Conservation (phyloP, 2,329 filamentous ascomycete genomes). For the Calonectria honghensis region DNA sequence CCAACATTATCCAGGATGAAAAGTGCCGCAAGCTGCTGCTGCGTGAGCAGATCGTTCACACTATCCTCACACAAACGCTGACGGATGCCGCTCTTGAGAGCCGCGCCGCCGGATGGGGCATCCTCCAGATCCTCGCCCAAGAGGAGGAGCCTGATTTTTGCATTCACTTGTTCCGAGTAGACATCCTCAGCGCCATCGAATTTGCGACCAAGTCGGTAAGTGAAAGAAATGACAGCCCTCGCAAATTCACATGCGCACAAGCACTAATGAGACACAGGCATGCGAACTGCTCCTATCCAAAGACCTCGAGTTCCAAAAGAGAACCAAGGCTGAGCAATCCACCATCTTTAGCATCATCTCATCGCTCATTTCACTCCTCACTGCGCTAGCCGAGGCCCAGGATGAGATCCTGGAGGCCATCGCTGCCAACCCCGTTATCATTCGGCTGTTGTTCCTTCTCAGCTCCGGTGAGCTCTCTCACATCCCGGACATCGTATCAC, state of each 20-base stretch:
- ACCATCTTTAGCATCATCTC: constrained; percentile 73
- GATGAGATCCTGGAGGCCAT: constrained; percentile 77
- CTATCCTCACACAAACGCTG: constrained; percentile 78
- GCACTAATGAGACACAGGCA: constrained; percentile 59
- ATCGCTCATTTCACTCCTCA: constrained; percentile 72
- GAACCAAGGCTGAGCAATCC: constrained; percentile 71
- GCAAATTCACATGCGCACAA: neutral
- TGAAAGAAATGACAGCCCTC: constrained; percentile 24
- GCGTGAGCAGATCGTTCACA: constrained; percentile 79
- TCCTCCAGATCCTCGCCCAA: constrained; percentile 76
- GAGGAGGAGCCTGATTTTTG: constrained; percentile 81
- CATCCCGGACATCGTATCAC: constrained; percentile 63
- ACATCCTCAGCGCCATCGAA: constrained; percentile 76
- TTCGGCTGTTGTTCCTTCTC: constrained; percentile 73
- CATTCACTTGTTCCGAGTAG: constrained; percentile 77
- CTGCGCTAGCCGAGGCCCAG: constrained; percentile 74
- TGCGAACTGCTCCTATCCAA: constrained; percentile 65
- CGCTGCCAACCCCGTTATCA: constrained; percentile 68
- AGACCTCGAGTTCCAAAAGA: constrained; percentile 66
- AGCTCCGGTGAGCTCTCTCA: constrained; percentile 66
- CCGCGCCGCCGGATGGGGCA: constrained; percentile 80
- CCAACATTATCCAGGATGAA: constrained; percentile 77
- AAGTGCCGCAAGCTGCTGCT: constrained; percentile 79
- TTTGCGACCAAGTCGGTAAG: constrained; percentile 73
- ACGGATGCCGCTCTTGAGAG: constrained; percentile 78